Conservation (phyloP, 177 flowering plant species). For the Viscum album region DNA sequence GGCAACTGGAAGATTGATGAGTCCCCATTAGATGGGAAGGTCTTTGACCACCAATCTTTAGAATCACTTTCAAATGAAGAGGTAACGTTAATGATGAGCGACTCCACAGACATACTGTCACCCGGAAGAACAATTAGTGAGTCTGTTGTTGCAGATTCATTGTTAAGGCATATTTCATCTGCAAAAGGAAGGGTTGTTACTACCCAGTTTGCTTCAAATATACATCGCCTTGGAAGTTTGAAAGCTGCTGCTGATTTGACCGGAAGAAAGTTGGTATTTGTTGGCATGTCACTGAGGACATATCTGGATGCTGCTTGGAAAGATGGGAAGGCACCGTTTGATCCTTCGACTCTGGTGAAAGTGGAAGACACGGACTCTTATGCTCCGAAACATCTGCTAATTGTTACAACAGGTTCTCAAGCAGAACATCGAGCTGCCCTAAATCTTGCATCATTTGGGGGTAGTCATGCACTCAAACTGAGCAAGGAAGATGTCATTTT, state of each 20-base stretch:
- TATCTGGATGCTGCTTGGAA: slow-evolving; percentile 98
- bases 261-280: slow-evolving; percentile 93
- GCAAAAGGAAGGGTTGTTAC: slow-evolving; percentile 88
- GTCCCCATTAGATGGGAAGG: slow-evolving; percentile 82
- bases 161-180: slow-evolving; percentile 65
- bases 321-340: slow-evolving; percentile 96
- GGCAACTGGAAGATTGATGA: slow-evolving; percentile 99
- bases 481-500: slow-evolving; percentile 76
- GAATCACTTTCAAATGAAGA: slow-evolving; percentile 97
- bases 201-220: slow-evolving; percentile 98
- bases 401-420: slow-evolving; percentile 99
- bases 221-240: slow-evolving; percentile 93
- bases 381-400: slow-evolving; percentile 87
- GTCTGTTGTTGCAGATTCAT: slow-evolving; percentile 64
- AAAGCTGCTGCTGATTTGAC: slow-evolving; percentile 98
- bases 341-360: slow-evolving; percentile 96
- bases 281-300: slow-evolving; percentile 95
- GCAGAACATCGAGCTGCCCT: slow-evolving; percentile 99
- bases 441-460: slow-evolving; percentile 93
- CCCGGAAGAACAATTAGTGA: slow-evolving; percentile 97
- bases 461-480: slow-evolving; percentile 84
- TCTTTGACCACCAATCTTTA: slow-evolving; percentile 77
- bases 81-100: slow-evolving; percentile 98
- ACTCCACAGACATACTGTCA: slow-evolving; percentile 91
- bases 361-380: slow-evolving; percentile 89